phyloP scores from a whole-genome alignment of 208 protist genomes.

The Trypanosoma caninum region DNA sequence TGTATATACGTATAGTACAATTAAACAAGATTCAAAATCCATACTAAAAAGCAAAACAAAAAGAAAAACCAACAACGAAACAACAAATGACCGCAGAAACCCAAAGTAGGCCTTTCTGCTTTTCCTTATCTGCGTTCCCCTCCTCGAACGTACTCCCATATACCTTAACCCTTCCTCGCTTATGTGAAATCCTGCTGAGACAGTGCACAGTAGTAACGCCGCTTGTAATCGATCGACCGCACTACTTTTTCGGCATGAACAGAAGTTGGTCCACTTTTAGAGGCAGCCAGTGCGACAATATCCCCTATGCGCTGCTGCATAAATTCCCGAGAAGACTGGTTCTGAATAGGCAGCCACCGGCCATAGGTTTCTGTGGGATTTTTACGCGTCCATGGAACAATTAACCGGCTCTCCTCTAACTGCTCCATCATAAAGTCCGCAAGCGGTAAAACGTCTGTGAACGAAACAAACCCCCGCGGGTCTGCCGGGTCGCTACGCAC shows the following conservation, averaged over 20 bases:
- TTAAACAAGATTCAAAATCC: too few relatives aligned
- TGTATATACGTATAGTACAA: not conserved
- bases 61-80: too few relatives aligned
- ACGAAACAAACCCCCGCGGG: slow-evolving; percentile 66
- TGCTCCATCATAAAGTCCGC: slow-evolving; percentile 84
- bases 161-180: too few relatives aligned
- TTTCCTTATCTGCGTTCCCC: too few relatives aligned
- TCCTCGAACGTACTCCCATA: too few relatives aligned
- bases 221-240: slow-evolving; percentile 33
- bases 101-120: too few relatives aligned
- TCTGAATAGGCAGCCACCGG: slow-evolving; percentile 27
- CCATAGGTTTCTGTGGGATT: slow-evolving; percentile 28
- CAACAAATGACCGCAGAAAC: too few relatives aligned
- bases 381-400: slow-evolving; percentile 84
- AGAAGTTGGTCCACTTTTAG: slow-evolving; percentile 45
- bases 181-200: too few relatives aligned
- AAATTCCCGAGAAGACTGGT: slow-evolving; percentile 28
- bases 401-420: slow-evolving; percentile 67
- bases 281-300: slow-evolving; percentile 39
- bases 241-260: slow-evolving; percentile 32
- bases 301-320: slow-evolving; percentile 33
- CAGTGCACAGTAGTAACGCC: slow-evolving; percentile 37
- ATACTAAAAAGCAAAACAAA: too few relatives aligned
- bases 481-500: slow-evolving; percentile 34
- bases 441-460: slow-evolving; percentile 72